Percentiles rank a stretch among this genome's conserved stretches.
Conservation (phyloP, 2,329 filamentous ascomycete genomes). For the Alternaria consortialis region DNA sequence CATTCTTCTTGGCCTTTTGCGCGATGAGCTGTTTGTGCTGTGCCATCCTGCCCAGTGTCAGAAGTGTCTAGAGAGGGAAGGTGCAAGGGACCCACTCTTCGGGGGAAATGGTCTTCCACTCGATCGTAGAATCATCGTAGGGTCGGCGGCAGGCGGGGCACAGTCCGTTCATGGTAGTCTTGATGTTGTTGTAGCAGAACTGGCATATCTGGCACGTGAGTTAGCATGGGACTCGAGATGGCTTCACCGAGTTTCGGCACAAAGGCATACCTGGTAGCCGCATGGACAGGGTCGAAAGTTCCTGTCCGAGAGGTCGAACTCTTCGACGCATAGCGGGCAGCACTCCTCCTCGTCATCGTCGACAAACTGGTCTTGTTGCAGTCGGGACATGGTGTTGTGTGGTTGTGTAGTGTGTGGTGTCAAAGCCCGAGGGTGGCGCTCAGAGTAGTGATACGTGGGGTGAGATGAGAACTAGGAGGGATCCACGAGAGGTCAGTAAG, state of each 20-base stretch:
- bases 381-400: constrained; percentile 55
- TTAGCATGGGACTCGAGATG: constrained; percentile 33
- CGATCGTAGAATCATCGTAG: constrained; percentile 96
- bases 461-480: constrained; percentile 11
- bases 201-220: constrained; percentile 77
- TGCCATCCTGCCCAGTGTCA: constrained; percentile 65
- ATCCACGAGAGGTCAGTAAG: constrained; percentile 17
- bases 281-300: constrained; percentile 98
- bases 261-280: constrained; percentile 85
- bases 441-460: constrained; percentile 21
- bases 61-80: constrained; percentile 23
- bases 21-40: constrained; percentile 77
- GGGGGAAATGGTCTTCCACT: constrained; percentile 92
- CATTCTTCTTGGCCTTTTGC: constrained; percentile 91
- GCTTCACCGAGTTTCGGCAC: constrained; percentile 27
- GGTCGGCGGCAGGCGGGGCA: constrained; percentile 96
- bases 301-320: constrained; percentile 96
- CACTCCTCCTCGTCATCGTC: constrained; percentile 62
- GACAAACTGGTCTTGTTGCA: constrained; percentile 63
- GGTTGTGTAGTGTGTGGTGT: constrained; percentile 15
- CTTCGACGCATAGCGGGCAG: constrained; percentile 97
- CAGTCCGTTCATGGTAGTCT: constrained; percentile 95
- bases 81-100: constrained; percentile 78
- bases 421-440: constrained; percentile 39
- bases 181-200: constrained; percentile 99